Conservation (phyloP, 768 basidiomycete genomes). For the Cystobasidium ongulense region DNA sequence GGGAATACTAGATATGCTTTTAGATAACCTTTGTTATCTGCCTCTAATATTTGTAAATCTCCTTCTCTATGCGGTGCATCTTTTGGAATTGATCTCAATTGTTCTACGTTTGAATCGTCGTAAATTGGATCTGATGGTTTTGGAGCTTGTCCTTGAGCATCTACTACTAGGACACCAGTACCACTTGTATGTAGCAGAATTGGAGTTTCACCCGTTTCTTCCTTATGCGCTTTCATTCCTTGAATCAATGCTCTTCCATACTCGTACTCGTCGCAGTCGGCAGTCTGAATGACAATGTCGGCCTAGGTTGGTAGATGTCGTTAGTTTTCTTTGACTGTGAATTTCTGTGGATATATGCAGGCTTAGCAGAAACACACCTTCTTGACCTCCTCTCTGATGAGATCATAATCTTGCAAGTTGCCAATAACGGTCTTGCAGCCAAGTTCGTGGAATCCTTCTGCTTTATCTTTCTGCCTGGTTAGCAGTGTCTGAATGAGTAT, state of each 20-base stretch:
- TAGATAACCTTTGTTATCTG: background rate
- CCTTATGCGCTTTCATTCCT: conserved; percentile 12
- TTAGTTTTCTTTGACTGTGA: too few species aligned
- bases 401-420: background rate
- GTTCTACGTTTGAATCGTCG: background rate
- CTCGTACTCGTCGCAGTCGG: conserved; percentile 4
- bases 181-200: background rate
- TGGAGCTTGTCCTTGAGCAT: background rate
- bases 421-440: conserved; percentile 11
- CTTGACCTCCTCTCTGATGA: background rate
- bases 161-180: conserved; percentile 13
- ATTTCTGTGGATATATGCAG: too few species aligned
- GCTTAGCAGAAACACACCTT: background rate
- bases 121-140: background rate
- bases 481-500: background rate
- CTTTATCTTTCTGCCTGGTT: conserved; percentile 3
- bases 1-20: conserved; percentile 8
- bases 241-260: background rate
- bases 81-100: background rate
- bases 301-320: background rate
- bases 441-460: conserved; percentile 1
- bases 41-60: background rate
- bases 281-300: conserved; percentile 3
- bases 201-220: background rate
- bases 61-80: conserved; percentile 9